Evolutionary conservation across 2,329 filamentous ascomycete genomes (phyloP).

Genomic region (Aspergillus spinulosporus): DNA sequence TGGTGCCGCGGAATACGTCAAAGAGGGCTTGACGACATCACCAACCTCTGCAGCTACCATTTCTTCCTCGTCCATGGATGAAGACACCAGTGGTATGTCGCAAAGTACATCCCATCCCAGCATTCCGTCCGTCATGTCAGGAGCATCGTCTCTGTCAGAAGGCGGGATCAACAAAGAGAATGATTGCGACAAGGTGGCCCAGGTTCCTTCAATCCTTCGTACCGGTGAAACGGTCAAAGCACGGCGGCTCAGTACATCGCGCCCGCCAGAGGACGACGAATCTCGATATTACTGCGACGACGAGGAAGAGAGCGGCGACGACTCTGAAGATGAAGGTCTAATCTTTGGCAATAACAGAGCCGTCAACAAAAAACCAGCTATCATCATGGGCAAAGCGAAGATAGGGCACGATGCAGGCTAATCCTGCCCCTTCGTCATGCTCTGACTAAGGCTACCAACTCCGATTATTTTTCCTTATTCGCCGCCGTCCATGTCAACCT

Average conservation of each 20-base stretch:
- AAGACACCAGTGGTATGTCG: conserved; percentile 49
- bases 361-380: conserved; percentile 24
- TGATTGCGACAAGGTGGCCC: conserved; percentile 26
- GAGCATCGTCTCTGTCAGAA: conserved; percentile 48
- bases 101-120: conserved; percentile 51
- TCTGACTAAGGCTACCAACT: not conserved
- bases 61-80: conserved; percentile 49
- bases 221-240: conserved; percentile 46
- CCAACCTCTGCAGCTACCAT: conserved; percentile 49
- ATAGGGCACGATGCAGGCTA: conserved; percentile 14
- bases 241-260: conserved; percentile 21
- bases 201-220: conserved; percentile 42
- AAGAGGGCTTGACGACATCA: conserved; percentile 34
- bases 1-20: conserved; percentile 21
- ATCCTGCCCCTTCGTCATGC: conserved; percentile 4
- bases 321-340: conserved; percentile 46
- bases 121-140: conserved; percentile 48
- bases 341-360: conserved; percentile 41
- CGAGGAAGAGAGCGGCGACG: conserved; percentile 40
- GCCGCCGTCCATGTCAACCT: not conserved
- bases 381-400: conserved; percentile 18
- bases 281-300: conserved; percentile 44
- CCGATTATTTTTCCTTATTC: not conserved
- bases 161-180: conserved; percentile 36
- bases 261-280: conserved; percentile 39